Evolutionary conservation across 805 yeast species (phyloP).

Genomic region (Zygotorulaspora danielsina): DNA sequence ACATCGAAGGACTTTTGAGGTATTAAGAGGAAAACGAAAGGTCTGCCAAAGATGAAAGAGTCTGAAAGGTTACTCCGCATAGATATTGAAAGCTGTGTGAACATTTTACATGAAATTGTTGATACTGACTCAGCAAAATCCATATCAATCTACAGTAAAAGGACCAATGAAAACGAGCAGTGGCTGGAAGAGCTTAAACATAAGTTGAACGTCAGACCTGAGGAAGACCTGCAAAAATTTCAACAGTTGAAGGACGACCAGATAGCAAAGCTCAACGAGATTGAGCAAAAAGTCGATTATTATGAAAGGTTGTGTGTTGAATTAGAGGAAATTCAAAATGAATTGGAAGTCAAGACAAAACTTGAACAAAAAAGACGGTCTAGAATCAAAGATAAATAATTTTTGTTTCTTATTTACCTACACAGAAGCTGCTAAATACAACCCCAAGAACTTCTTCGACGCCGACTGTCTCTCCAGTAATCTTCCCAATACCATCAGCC

Average conservation of each 20-base stretch:
- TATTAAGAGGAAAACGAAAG: too few relatives aligned
- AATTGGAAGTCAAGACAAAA: slow-evolving; percentile 45
- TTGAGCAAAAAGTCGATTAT: slow-evolving; percentile 39
- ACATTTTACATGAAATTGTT: slow-evolving; percentile 25
- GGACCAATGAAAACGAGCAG: slow-evolving; percentile 21
- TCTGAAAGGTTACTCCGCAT: slow-evolving; percentile 18
- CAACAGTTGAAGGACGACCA: slow-evolving; percentile 28
- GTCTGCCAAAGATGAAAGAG: too few relatives aligned
- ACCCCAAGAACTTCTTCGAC: slow-evolving; percentile 88
- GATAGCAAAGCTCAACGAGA: slow-evolving; percentile 20
- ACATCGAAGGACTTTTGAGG: too few relatives aligned
- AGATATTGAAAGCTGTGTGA: slow-evolving; percentile 23
- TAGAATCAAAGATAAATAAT: slow-evolving; percentile 1
- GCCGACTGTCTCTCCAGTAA: slow-evolving; percentile 86
- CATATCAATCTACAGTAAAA: slow-evolving; percentile 25
- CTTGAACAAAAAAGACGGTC: slow-evolving; percentile 21
- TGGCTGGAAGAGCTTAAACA: slow-evolving; percentile 23
- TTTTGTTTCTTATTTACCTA: slow-evolving; percentile 62
- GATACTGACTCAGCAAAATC: slow-evolving; percentile 30
- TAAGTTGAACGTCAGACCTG: slow-evolving; percentile 23
- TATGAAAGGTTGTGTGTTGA: slow-evolving; percentile 50
- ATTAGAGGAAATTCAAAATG: slow-evolving; percentile 58
- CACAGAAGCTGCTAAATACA: slow-evolving; percentile 87
- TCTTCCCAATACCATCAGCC: slow-evolving; percentile 83
- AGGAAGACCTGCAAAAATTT: slow-evolving; percentile 28